These are phyloP conservation scores for Lichtheimia ornata DNA, from an alignment of 371 early-diverging fungal genomes.

Conservation along the genomic window DNA sequence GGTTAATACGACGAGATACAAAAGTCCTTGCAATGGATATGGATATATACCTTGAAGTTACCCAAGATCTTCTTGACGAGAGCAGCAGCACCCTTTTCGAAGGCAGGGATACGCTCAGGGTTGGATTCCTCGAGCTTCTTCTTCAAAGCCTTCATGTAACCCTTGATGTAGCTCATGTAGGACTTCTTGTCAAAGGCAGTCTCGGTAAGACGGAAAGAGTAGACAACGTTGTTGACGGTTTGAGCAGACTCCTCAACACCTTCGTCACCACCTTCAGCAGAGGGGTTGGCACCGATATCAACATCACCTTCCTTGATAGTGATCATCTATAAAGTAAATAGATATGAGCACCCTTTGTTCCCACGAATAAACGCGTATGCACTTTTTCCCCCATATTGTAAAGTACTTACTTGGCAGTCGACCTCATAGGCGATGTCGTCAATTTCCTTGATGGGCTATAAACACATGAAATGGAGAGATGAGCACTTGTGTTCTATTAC, in stretches of 20 bases:
- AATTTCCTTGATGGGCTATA: slow-evolving; percentile 60
- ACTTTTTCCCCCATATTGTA: neutral
- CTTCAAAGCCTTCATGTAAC: slow-evolving; percentile 86
- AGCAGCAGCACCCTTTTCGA: slow-evolving; percentile 64
- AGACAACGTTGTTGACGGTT: slow-evolving; percentile 86
- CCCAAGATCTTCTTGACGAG: slow-evolving; percentile 80
- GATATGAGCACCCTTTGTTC: too few relatives aligned
- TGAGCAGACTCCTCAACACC: slow-evolving; percentile 57
- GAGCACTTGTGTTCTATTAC: neutral
- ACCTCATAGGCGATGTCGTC: slow-evolving; percentile 79
- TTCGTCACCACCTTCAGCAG: slow-evolving; percentile 84
- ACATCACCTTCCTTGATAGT: slow-evolving; percentile 69
- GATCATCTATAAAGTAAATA: slow-evolving; percentile 48
- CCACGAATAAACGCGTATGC: too few relatives aligned
- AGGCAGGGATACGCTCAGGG: slow-evolving; percentile 71
- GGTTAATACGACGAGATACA: neutral
- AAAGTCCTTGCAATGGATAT: neutral
- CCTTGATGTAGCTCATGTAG: slow-evolving; percentile 91
- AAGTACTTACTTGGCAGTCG: slow-evolving; percentile 64
- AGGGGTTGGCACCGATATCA: slow-evolving; percentile 94
- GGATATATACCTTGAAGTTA: slow-evolving; percentile 68
- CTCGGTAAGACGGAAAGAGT: slow-evolving; percentile 75
- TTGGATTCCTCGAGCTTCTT: slow-evolving; percentile 59
- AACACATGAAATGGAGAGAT: neutral
- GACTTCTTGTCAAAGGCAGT: slow-evolving; percentile 93